Conservation (phyloP, 306 rosid species). For the Herpetospermum pedunculosum region DNA sequence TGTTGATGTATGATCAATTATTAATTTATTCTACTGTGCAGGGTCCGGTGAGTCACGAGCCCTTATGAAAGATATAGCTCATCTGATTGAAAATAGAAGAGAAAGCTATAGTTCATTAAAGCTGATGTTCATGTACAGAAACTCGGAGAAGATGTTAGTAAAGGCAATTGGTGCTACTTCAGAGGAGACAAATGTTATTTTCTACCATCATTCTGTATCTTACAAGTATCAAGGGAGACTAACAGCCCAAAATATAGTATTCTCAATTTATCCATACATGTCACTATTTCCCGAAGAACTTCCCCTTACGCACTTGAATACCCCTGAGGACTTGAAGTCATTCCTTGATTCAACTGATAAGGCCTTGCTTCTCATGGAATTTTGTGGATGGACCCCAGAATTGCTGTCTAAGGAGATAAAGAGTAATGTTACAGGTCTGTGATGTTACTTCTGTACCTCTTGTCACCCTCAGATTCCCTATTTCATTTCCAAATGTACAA, state of each 20-base stretch:
- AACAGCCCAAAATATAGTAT: slow-evolving; percentile 33
- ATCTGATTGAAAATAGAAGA: slow-evolving; percentile 11
- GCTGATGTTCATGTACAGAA: slow-evolving; percentile 46
- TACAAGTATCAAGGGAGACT: slow-evolving; percentile 67
- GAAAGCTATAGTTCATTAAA: slow-evolving; percentile 35
- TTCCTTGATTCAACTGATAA: slow-evolving; percentile 62
- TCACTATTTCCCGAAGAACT: slow-evolving; percentile 33
- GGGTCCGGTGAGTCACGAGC: slow-evolving; percentile 92
- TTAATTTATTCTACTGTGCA: slow-evolving; percentile 18
- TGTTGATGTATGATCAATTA: neutral
- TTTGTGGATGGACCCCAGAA: slow-evolving; percentile 71
- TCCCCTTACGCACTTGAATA: slow-evolving; percentile 37
- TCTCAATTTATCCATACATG: slow-evolving; percentile 34
- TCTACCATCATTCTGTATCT: slow-evolving; percentile 49
- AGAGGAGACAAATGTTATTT: slow-evolving; percentile 39
- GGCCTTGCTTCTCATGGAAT: slow-evolving; percentile 61
- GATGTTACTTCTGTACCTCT: slow-evolving; percentile 23
- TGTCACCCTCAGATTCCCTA: neutral
- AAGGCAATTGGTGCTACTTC: slow-evolving; percentile 46
- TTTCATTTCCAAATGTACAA: neutral
- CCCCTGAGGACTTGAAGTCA: slow-evolving; percentile 27
- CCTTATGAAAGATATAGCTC: slow-evolving; percentile 47
- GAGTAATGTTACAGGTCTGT: slow-evolving; percentile 25
- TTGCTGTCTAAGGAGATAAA: slow-evolving; percentile 31
- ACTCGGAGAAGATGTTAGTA: slow-evolving; percentile 43